Evolutionary conservation across 2,329 filamentous ascomycete species (phyloP), one percentile per base, ranked within the genome.

Genomic region (Penicillium corylophilum): DNA sequence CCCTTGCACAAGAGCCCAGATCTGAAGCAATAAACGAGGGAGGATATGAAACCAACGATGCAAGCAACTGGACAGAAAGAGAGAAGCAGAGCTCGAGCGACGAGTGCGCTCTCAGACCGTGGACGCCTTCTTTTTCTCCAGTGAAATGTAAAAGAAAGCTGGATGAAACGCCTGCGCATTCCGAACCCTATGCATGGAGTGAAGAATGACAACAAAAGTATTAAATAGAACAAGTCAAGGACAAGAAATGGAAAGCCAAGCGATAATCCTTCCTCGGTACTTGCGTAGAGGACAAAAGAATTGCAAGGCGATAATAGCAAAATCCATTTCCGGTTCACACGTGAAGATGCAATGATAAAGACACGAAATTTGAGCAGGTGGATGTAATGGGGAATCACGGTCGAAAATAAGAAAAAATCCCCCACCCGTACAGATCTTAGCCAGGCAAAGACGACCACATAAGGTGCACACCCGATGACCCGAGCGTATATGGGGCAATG

Each of bases 311-410:
- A 42, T 50, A 54, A 55, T 49, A 62, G 53, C 50, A 57, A 59
- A 53, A 57, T 56, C 56, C 54, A 63, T 47, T 50, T 63, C 61
- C 59, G 56, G 58, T 57, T 60, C 63, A 57, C 57, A 56, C 49
- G 47, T 53, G 50, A 63, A 57, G 60, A 63, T 60, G 59, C 54
- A 61, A 56, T 50, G 57, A 56, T 57, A 58, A 62, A 57, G 60
- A 61, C 61, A 54, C 53, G 61, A 26, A 53, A 28, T 44, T 44
- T 44, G 45, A 44, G 63, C 46, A 54, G 43, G 59, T 49, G 57
- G 58, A 61, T 67, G 57, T 60, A 63, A 57, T 50, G 57, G 60
- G 57, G 63, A 67, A 64, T 64, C 59, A 63, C 59, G 60, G 62
- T 65, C 57, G 42, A 46, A 39, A 10, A 41, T 33, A 42, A 35